These are phyloP conservation scores for Lithospermum erythrorhizon DNA, from an alignment of 257 asterid species.

Conservation along the genomic window DNA sequence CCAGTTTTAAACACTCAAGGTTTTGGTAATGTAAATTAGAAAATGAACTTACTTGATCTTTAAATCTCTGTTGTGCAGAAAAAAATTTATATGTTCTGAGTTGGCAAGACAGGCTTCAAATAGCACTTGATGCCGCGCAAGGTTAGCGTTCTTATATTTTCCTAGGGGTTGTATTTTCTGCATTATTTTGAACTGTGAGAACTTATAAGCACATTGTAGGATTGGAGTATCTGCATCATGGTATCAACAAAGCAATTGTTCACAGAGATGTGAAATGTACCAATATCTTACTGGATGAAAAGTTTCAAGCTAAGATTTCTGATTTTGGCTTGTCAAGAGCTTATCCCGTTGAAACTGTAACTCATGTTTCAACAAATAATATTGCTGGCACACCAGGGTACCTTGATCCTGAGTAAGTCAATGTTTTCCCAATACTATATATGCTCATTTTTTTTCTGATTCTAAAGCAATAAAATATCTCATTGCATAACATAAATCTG, in stretches of 20 bases:
- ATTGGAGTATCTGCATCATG: not conserved
- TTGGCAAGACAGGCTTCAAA: not conserved
- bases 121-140: not conserved
- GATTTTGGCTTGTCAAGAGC: not conserved
- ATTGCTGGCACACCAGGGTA: not conserved
- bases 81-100: not conserved
- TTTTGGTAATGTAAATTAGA: not conserved
- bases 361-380: not conserved
- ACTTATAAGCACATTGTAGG: not conserved
- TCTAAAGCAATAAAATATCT: too few species aligned
- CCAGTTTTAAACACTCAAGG: too few species aligned
- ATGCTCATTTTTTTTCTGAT: too few species aligned
- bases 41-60: too few species aligned
- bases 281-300: not conserved
- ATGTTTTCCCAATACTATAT: too few species aligned
- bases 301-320: not conserved
- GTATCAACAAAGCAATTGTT: not conserved
- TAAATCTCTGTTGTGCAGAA: not conserved
- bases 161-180: not conserved
- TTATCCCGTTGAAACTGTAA: not conserved
- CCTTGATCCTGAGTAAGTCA: not conserved
- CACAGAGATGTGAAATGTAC: not conserved
- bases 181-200: not conserved
- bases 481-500: not conserved
- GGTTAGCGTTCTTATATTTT: not conserved